Base-by-base conservation (phyloP, 352 stramenopile species). In the Globisporangium paddicum region DNA sequence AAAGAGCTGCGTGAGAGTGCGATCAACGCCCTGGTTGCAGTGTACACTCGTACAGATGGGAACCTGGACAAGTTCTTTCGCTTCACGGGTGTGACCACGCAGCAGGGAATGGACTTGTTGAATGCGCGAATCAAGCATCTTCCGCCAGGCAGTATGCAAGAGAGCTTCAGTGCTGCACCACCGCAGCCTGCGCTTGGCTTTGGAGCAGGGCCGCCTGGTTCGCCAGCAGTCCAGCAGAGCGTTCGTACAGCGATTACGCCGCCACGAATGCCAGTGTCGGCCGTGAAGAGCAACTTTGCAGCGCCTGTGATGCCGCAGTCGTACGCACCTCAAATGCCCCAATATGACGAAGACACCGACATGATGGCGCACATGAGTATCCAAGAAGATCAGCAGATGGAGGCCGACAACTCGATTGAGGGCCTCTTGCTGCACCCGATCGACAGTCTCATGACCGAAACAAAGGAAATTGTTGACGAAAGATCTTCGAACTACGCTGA, bases 1-100 rank as follows among this genome's bases (percentile, higher is more conserved):
- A 94, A 93, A 55, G 86, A 93, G 55, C 70, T 94, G 14, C 84
- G 86, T 14, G 86, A 94, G 55, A 89, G 75, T 42, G 82, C 84
- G 2, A 79, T 95, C 40, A 85, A 77, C 47, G 64, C 77, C 0
- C 55, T 95, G 8, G 77, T 95, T 14, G 62, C 74, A 14, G 81
- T 92, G n/a, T 95, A 88, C 58, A 69, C 66, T 25, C 68, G 76
- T 30, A 90, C 69, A 7, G 83, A 90, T 28, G 71, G 71, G 19
- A 80, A 93, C 40, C 45, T 86, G 14, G 82, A 94, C 64, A 85
- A 81, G 52, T 96, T 94, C 59, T 91, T 87, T 59, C 77, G 79
- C 2, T 85, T 86, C 46, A 77, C 71, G 48, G 79, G 81, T 3
- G 80, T 95, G 9, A 88, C 70, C 9, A 86, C 66, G 21, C 84